Percentiles rank a stretch among this genome's conserved stretches.
These are phyloP conservation scores for Chlorella sorokiniana DNA, from an alignment of 139 green algal genomes.

Conservation along the genomic window DNA sequence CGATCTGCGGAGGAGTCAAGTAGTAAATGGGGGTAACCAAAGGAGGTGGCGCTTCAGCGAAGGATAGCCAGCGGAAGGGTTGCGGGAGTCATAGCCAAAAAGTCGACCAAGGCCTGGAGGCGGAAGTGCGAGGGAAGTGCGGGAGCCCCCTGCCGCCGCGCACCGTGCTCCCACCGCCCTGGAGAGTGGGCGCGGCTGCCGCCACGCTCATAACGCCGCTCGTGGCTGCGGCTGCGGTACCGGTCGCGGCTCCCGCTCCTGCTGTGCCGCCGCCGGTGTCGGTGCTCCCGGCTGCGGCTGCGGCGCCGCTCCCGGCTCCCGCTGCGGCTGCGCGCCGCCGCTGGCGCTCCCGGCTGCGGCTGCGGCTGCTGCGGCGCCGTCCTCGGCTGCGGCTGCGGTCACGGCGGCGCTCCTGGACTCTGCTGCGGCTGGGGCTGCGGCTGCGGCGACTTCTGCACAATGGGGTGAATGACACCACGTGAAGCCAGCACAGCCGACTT, in stretches of 20 bases:
- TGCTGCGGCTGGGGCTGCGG: too few species aligned
- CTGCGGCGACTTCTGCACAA: conserved; percentile 2
- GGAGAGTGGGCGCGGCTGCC: not conserved
- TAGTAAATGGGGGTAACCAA: too few species aligned
- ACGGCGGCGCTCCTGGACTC: not conserved
- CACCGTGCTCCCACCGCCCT: conserved; percentile 7
- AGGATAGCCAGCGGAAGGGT: too few species aligned
- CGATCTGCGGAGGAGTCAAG: not conserved
- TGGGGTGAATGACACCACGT: too few species aligned
- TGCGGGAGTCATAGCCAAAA: too few species aligned
- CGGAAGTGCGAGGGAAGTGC: not conserved
- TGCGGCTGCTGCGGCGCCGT: not conserved
- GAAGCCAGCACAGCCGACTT: not conserved
- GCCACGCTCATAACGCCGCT: not conserved
- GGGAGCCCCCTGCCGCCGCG: not conserved
- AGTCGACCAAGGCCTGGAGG: too few species aligned
- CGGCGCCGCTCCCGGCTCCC: not conserved
- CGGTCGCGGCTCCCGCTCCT: not conserved
- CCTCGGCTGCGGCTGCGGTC: conserved; percentile 1
- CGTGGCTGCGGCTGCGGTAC: conserved; percentile 19
- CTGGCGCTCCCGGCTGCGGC: not conserved
- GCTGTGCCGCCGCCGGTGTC: not conserved
- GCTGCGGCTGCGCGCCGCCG: conserved; percentile 6
- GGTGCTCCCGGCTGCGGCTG: not conserved
- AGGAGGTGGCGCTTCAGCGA: too few species aligned